Conservation (phyloP, 805 yeast genomes). For the Isabelozyma heimii region DNA sequence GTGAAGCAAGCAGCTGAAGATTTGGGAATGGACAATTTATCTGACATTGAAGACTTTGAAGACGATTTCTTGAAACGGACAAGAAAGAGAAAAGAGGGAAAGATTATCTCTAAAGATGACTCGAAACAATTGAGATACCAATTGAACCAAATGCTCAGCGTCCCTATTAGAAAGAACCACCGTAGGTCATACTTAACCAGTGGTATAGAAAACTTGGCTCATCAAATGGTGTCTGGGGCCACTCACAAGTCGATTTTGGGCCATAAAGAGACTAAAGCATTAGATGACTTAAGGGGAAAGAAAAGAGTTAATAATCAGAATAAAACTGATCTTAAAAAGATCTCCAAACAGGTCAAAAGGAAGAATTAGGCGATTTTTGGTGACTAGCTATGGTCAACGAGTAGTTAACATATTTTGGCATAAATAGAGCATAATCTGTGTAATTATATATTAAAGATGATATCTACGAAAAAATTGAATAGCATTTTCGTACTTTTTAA, state of each 20-base stretch:
- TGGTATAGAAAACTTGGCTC: slow-evolving; percentile 76
- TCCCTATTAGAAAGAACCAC: slow-evolving; percentile 58
- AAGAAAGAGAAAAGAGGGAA: slow-evolving; percentile 46
- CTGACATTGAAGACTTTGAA: slow-evolving; percentile 60
- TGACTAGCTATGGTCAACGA: too few species aligned
- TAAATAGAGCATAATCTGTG: too few species aligned
- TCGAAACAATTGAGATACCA: slow-evolving; percentile 46
- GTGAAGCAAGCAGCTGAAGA: slow-evolving; percentile 89
- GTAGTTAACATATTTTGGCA: too few species aligned
- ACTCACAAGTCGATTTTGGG: slow-evolving; percentile 73
- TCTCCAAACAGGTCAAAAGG: background rate
- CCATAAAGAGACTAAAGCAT: slow-evolving; percentile 62
- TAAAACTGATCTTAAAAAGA: slow-evolving; percentile 3
- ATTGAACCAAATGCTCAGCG: slow-evolving; percentile 49
- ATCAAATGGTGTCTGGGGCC: slow-evolving; percentile 63
- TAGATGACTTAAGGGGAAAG: slow-evolving; percentile 47
- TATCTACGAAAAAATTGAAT: too few species aligned
- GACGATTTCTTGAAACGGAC: slow-evolving; percentile 66
- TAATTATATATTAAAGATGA: too few species aligned
- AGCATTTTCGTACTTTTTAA: too few species aligned
- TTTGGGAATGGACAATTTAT: slow-evolving; percentile 71
- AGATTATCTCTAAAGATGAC: slow-evolving; percentile 47
- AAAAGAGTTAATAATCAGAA: slow-evolving; percentile 9
- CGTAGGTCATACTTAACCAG: slow-evolving; percentile 77
- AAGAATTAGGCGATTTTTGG: too few species aligned